phyloP scores from a whole-genome alignment of 2,329 filamentous ascomycete genomes.

The Leptodontidium sp. region DNA sequence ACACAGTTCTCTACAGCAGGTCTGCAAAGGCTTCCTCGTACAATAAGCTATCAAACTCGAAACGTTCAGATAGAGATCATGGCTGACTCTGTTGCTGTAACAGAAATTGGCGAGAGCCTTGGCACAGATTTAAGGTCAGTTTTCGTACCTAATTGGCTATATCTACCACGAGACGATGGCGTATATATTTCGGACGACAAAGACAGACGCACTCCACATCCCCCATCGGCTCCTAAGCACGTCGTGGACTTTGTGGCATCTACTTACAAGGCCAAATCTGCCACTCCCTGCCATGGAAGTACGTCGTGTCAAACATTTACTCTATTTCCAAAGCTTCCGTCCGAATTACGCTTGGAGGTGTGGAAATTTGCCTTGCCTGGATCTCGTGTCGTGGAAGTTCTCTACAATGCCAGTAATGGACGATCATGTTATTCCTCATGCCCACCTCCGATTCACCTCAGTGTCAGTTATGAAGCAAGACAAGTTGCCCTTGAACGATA shows the following conservation, averaged over 20 bases:
- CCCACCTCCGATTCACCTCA: not conserved
- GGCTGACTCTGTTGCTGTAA: not conserved
- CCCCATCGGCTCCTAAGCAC: not conserved
- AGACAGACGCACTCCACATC: not conserved
- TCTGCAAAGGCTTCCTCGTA: too few relatives aligned
- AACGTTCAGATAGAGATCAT: not conserved
- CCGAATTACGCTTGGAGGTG: not conserved
- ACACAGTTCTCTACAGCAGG: too few relatives aligned
- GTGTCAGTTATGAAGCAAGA: not conserved
- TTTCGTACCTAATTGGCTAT: not conserved
- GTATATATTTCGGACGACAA: not conserved
- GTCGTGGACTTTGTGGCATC: not conserved
- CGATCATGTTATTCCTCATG: not conserved
- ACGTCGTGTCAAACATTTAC: not conserved
- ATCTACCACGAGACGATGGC: not conserved
- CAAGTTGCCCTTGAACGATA: constrained; percentile 1
- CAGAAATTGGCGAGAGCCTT: too few relatives aligned
- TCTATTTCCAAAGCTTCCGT: not conserved
- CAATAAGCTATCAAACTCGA: too few relatives aligned
- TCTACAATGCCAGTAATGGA: not conserved
- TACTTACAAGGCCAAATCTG: not conserved
- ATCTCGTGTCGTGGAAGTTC: not conserved
- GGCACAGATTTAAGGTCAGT: not conserved
- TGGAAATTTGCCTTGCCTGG: not conserved
- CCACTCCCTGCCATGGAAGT: too few relatives aligned